Evolutionary conservation across 2,329 filamentous ascomycete genomes (phyloP).

Genomic region (Ophiostoma fasciatum): DNA sequence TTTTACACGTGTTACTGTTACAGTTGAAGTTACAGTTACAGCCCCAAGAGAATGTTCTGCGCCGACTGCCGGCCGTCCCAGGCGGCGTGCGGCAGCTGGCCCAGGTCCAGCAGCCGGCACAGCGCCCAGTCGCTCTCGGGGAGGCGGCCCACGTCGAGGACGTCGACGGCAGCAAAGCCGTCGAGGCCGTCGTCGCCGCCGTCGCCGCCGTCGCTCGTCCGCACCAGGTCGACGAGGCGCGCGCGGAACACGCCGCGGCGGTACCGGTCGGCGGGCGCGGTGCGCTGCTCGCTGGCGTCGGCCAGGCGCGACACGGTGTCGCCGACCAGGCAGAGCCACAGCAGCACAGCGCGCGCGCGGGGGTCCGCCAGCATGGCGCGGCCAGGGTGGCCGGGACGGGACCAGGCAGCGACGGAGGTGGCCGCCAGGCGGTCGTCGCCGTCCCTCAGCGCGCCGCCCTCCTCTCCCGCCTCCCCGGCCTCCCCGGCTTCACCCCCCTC

Average conservation of each 20-base stretch:
- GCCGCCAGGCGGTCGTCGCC: not conserved
- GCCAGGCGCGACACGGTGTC: conserved; percentile 15
- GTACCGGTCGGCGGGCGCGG: conserved; percentile 10
- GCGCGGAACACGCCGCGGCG: conserved; percentile 15
- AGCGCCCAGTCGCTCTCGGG: conserved; percentile 12
- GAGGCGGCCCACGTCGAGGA: conserved; percentile 5
- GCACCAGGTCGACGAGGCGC: conserved; percentile 12
- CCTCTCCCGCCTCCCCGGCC: no score
- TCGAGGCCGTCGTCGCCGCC: conserved; percentile 4
- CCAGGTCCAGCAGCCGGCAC: conserved; percentile 12
- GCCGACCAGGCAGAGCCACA: conserved; percentile 18
- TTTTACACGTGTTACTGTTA: no score
- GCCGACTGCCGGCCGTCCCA: conserved; percentile 3
- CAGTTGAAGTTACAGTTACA: no score
- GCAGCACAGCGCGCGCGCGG: conserved; percentile 11
- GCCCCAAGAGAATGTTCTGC: conserved; percentile 7
- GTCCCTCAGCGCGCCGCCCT: no score
- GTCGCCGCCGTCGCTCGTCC: not conserved
- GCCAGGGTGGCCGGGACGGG: no score
- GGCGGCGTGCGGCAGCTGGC: conserved; percentile 8
- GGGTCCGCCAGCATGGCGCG: conserved; percentile 1
- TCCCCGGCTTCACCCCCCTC: no score
- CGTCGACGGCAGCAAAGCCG: not conserved
- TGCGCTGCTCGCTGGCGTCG: conserved; percentile 14
- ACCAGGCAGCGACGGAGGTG: no score